Base-by-base conservation (phyloP, 345 rosid genomes). In the Linum trigynum region DNA sequence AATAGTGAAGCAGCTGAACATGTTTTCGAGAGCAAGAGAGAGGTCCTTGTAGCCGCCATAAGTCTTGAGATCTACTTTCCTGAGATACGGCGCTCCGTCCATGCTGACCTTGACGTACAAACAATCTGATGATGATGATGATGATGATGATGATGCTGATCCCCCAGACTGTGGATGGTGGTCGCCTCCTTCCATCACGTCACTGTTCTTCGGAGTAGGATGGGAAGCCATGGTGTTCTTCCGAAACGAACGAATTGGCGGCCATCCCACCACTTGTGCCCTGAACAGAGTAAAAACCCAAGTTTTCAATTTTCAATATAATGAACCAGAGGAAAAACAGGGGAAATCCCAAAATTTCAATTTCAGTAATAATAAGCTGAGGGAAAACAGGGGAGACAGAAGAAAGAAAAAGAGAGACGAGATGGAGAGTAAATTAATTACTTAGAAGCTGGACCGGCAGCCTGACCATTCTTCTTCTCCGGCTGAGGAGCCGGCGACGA, bases 181-280 rank as follows among this genome's bases (percentile, higher is more conserved):
- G 61, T 76, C 78, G 4, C 32, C 65, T 74, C 69, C 72, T 59
- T 65, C 71, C 83, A 37, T 37, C 55, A 55, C 38, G 61, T 37
- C 11, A 37, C 38, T 16, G 60, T 32, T 86, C 69, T 91, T 84
- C 39, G 69, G 72, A 23, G 0, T 23, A 23, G 32, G 32, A 23
- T 23, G 32, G 32, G 32, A 23, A 50, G 86, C 81, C 91, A 92
- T 84, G 7, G 84, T 67, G 81, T 92, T 92, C 90, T 87, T 92
- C 78, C 98, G 71, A 78, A 83, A 92, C 37, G 88, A 83, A 67
- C 98, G 72, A 73, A 92, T 95, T 10, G 98, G 96, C 63, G 98
- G 98, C 98, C 98, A 92, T 53, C 98, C 98, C 65, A 92, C 91
- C 16, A 92, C 92, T 74, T 92, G 96, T 14, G 88, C 82, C 81